Conservation (phyloP, 805 yeast species). For the Brettanomyces nanus region DNA sequence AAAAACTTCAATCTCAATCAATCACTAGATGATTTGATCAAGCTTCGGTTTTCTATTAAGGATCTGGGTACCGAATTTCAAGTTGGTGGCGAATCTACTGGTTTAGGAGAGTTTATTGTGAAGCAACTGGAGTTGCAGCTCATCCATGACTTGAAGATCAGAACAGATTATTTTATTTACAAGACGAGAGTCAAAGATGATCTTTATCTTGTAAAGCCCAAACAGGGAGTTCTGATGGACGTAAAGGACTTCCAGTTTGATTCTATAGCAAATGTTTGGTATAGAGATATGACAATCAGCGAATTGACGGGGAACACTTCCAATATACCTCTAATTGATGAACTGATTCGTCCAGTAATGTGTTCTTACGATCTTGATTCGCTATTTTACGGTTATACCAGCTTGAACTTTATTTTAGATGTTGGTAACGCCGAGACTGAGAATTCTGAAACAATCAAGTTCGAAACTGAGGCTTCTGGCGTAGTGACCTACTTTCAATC, state of each 20-base stretch:
- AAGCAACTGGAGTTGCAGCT: neutral
- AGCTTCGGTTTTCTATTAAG: neutral
- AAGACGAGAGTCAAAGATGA: neutral
- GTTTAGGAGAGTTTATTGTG: slow-evolving; percentile 1
- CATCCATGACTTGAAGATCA: neutral
- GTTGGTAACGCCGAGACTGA: slow-evolving; percentile 1
- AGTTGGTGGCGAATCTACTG: slow-evolving; percentile 2
- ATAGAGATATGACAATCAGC: neutral
- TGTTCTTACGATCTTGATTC: slow-evolving; percentile 1
- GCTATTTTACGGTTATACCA: neutral
- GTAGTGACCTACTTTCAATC: slow-evolving; percentile 1
- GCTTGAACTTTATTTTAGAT: neutral
- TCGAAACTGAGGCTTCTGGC: neutral
- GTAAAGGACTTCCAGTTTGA: neutral
- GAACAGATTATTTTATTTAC: neutral
- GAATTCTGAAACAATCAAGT: too few species aligned
- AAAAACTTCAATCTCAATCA: slow-evolving; percentile 1
- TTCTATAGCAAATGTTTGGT: neutral
- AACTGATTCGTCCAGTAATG: slow-evolving; percentile 2
- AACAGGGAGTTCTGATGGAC: neutral
- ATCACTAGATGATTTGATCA: slow-evolving; percentile 1
- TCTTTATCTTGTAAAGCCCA: neutral
- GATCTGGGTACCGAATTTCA: neutral
- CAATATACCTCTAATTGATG: slow-evolving; percentile 2
- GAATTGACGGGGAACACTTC: slow-evolving; percentile 1